Evolutionary conservation across 1,284 basidiomycete species (phyloP).

Genomic region (Cutaneotrichosporon sp.): DNA sequence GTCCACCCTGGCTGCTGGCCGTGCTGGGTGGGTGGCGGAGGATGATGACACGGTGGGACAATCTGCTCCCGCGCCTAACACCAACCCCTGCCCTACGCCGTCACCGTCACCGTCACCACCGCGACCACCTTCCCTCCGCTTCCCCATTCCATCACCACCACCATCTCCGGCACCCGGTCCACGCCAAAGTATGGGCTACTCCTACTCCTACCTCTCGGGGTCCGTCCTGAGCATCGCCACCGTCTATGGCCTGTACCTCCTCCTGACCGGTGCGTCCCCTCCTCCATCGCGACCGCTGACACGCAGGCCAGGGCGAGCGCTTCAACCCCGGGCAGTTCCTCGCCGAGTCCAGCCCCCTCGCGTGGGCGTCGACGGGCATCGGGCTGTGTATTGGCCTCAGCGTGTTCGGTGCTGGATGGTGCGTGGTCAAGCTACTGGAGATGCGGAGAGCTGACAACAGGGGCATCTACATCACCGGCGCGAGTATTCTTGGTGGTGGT

Average conservation of each 20-base stretch:
- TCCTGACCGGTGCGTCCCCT: constrained; percentile 70
- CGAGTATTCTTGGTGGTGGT: constrained; percentile 93
- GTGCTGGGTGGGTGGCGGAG: too few relatives aligned
- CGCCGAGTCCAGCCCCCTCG: constrained; percentile 89
- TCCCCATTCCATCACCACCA: neutral
- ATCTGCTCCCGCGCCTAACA: neutral
- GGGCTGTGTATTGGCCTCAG: constrained; percentile 92
- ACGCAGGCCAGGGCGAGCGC: constrained; percentile 75
- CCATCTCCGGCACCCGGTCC: neutral
- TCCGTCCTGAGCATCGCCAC: neutral
- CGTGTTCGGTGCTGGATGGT: constrained; percentile 96
- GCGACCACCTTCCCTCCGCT: neutral
- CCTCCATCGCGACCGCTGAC: constrained; percentile 19
- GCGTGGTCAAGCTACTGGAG: too few relatives aligned
- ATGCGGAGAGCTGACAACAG: constrained; percentile 56
- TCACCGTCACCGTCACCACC: neutral
- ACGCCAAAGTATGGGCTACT: constrained; percentile 19
- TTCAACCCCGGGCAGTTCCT: constrained; percentile 93
- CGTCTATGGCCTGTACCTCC: constrained; percentile 70
- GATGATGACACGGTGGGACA: neutral
- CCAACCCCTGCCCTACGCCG: neutral
- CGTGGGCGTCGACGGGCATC: constrained; percentile 88
- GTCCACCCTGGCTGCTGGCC: too few relatives aligned
- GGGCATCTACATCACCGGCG: constrained; percentile 96
- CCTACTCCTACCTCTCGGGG: constrained; percentile 3